Evolutionary conservation across 139 green algal genomes (phyloP).

Genomic region (Coelastrella sp.): DNA sequence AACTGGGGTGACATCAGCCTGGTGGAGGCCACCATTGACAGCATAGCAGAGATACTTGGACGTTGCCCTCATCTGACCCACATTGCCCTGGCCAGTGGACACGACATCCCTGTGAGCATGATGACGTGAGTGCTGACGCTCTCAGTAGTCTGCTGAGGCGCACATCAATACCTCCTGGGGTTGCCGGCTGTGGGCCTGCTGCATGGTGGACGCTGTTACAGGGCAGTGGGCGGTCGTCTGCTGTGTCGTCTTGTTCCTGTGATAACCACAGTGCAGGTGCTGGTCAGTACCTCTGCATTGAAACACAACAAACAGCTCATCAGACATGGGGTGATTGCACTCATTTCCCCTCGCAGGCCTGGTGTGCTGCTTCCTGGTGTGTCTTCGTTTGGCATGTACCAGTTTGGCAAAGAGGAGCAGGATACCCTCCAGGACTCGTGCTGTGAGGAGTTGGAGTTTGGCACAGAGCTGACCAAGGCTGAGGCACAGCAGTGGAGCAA

Average conservation of each 20-base stretch:
- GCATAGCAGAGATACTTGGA: conserved; percentile 20
- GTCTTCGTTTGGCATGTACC: conserved; percentile 47
- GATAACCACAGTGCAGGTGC: not conserved
- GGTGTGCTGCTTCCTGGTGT: conserved; percentile 42
- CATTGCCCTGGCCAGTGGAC: conserved; percentile 40
- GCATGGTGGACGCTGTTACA: not conserved
- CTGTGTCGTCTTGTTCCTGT: not conserved
- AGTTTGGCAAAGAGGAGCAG: conserved; percentile 36
- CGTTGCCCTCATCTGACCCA: conserved; percentile 38
- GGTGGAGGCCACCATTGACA: conserved; percentile 33
- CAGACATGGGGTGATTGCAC: not conserved
- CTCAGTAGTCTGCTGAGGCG: not conserved
- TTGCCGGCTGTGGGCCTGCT: not conserved
- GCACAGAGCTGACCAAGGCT: not conserved
- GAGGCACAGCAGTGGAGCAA: conserved; percentile 29
- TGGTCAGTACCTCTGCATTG: too few relatives aligned
- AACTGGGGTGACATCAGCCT: conserved; percentile 41
- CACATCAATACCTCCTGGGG: not conserved
- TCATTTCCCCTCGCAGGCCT: conserved; percentile 1
- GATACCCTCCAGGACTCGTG: conserved; percentile 20
- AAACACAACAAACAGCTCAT: too few relatives aligned
- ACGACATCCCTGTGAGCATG: conserved; percentile 43
- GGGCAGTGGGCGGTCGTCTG: not conserved
- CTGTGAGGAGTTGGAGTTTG: conserved; percentile 16
- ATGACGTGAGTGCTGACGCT: conserved; percentile 9